A percentile compares a stretch with the other conserved stretches of the same genome.
phyloP scores from a whole-genome alignment of 2,329 filamentous ascomycete genomes.

The Keithomyces neogunnii region DNA sequence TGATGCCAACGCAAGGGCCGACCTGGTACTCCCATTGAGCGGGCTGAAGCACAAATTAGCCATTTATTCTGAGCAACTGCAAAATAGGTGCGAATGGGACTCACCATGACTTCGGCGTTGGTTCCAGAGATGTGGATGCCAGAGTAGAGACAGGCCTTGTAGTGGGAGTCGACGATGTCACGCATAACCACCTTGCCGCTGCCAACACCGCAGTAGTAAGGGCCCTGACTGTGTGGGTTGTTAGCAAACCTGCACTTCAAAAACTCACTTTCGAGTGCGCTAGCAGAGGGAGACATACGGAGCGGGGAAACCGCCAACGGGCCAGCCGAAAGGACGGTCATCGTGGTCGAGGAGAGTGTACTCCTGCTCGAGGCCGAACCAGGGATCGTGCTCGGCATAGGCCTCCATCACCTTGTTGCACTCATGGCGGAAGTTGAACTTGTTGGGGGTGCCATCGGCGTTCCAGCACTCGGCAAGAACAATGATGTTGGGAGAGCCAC shows the following conservation, averaged over 20 bases:
- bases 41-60: conserved; percentile 49
- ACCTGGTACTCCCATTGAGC: conserved; percentile 98
- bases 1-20: conserved; percentile 79
- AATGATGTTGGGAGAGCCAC: conserved; percentile 80
- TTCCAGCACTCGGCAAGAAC: conserved; percentile 95
- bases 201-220: conserved; percentile 77
- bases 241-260: background rate
- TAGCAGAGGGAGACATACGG: conserved; percentile 32
- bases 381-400: conserved; percentile 74
- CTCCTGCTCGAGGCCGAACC: conserved; percentile 98
- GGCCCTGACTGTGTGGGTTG: conserved; percentile 23
- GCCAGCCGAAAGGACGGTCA: conserved; percentile 77
- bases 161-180: conserved; percentile 77
- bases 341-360: conserved; percentile 73
- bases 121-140: conserved; percentile 93
- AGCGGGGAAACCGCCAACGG: conserved; percentile 70
- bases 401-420: conserved; percentile 82
- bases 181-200: conserved; percentile 95
- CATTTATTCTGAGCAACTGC: no score
- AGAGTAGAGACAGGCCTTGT: conserved; percentile 67
- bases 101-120: conserved; percentile 75
- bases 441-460: conserved; percentile 89
- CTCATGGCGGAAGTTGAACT: conserved; percentile 96
- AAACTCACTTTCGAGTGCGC: background rate
- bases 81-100: background rate